phyloP scores from a whole-genome alignment of 352 stramenopile species.

The Globisporangium acanthophoron region DNA sequence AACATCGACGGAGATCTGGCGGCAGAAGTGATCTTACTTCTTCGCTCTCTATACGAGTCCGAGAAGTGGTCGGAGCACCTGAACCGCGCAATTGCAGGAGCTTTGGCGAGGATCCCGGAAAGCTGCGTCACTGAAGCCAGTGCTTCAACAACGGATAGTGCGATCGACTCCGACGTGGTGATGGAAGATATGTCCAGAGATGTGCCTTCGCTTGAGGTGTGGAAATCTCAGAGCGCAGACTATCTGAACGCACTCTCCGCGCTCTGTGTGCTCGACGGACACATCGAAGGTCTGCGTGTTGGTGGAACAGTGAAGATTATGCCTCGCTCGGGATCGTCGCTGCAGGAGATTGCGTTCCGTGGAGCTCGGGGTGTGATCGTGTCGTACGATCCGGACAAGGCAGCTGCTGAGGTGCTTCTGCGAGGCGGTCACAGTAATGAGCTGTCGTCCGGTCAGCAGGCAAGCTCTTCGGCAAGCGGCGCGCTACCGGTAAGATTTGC shows the following conservation, averaged over 20 bases:
- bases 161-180: constrained; percentile 67
- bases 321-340: constrained; percentile 52
- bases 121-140: constrained; percentile 31
- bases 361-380: constrained; percentile 71
- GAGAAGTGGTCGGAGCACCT: constrained; percentile 66
- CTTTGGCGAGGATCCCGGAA: constrained; percentile 43
- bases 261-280: constrained; percentile 75
- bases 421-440: constrained; percentile 39
- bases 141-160: constrained; percentile 10
- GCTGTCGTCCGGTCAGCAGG: constrained; percentile 20
- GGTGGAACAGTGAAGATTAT: constrained; percentile 83
- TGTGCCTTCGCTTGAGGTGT: constrained; percentile 43
- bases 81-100: constrained; percentile 50
- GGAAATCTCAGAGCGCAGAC: constrained; percentile 37
- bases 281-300: constrained; percentile 79
- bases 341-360: constrained; percentile 74
- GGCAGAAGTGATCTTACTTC: constrained; percentile 72
- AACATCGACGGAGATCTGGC: constrained; percentile 42
- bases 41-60: constrained; percentile 77
- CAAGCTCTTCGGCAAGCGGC: constrained; percentile 19
- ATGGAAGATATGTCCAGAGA: constrained; percentile 79
- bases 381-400: constrained; percentile 78
- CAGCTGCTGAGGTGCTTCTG: constrained; percentile 73
- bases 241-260: constrained; percentile 71
- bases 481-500: constrained; percentile 37